Evolutionary conservation across 1,284 basidiomycete genomes (phyloP), one percentile per base, ranked within the genome.

Genomic region (Naganishia liquefaciens): DNA sequence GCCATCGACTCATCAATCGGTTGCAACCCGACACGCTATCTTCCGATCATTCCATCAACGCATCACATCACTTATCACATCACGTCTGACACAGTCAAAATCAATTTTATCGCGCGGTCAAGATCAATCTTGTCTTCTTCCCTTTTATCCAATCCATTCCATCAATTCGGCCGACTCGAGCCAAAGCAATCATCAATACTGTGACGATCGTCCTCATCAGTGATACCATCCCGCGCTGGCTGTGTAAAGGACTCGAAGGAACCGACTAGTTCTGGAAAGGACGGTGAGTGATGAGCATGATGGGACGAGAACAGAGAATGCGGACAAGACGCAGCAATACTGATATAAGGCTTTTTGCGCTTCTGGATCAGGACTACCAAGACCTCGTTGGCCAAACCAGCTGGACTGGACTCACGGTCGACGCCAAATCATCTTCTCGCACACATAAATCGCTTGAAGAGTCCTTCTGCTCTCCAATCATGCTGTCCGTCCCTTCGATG

Each of bases 211-310:
- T 44, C 9, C 5, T 47, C 46, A 23, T 47, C 46, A 37, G 33
- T 37, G 33, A 37, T 13, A 37, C 13, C 33, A 37, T 37, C 13
- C 33, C 10, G 10, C 21, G 5, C 46, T 21, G 19, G 46, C 46
- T 47, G 46, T 47, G 46, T 47, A 47, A 47, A 47, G 46, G 46
- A 21, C 5, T 10, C 25, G 21, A 47, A 21, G 52, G 33, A 54
- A 39, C 19, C 19, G 46, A 23, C 7, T 37, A 30, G n/a, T 52
- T 23, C 10, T 4, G 27, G 40, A 40, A 42, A 42, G 40, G 54
- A 55, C 46, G 37, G 54, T 55, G 54, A 55, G 52, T 39, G 52
- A 40, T 54, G 53, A n/a, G 43, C 40, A 44, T 55, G 42, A 40
- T 43, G 23, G 23, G 54, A 42, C 44, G 25, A 25, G 46, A 47